These are phyloP conservation scores for Rauvolfia tetraphylla DNA, from an alignment of 257 asterid species.

Conservation along the genomic window DNA sequence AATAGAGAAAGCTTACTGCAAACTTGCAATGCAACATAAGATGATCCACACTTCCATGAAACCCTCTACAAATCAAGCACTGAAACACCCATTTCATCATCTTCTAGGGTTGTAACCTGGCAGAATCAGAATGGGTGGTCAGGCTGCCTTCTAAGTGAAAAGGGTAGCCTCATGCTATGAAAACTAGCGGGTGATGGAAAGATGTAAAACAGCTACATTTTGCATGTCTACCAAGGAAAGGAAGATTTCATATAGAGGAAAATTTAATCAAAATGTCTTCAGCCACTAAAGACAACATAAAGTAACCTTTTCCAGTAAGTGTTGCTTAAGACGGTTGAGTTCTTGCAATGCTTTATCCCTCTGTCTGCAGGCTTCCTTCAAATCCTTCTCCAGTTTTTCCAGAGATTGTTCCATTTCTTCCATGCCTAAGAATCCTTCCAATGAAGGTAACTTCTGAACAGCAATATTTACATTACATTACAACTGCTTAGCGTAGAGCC, in stretches of 20 bases:
- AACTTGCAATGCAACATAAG: neutral
- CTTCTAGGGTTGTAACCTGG: neutral
- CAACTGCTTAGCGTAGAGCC: conserved; percentile 4
- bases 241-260: neutral
- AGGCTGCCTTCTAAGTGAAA: neutral
- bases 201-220: neutral
- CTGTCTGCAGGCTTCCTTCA: conserved; percentile 56
- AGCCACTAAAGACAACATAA: neutral
- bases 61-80: neutral
- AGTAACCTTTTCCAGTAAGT: conserved; percentile 83
- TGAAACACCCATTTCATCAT: neutral
- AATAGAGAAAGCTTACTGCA: no score
- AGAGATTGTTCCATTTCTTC: conserved; percentile 63
- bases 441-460: conserved; percentile 29
- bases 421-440: conserved; percentile 51
- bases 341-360: conserved; percentile 79
- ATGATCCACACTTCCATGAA: neutral
- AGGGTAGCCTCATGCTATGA: neutral
- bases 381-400: conserved; percentile 73
- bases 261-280: neutral
- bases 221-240: neutral
- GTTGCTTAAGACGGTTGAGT: conserved; percentile 93
- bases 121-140: neutral
- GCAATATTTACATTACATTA: conserved; percentile 21
- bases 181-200: neutral